Evolutionary conservation across 257 asterid genomes (phyloP).

Genomic region (Nicotiana paniculata): DNA sequence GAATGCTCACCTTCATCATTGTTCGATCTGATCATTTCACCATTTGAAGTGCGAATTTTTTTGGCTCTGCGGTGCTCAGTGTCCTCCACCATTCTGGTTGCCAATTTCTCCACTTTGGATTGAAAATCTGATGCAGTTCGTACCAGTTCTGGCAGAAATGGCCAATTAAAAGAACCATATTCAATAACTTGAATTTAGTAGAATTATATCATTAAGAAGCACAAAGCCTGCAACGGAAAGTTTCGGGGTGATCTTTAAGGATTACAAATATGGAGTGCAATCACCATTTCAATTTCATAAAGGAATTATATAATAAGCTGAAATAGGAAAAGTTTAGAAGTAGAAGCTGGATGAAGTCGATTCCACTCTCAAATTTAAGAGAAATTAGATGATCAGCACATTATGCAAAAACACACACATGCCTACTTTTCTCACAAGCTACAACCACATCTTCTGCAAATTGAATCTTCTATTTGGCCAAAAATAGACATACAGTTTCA

Average conservation of each 20-base stretch:
- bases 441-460: not conserved
- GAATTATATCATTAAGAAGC: not conserved
- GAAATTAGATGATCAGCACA: not conserved
- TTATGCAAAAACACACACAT: not conserved
- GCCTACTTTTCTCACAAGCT: not conserved
- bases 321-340: not conserved
- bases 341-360: not conserved
- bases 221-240: not conserved
- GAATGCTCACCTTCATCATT: conserved; percentile 2
- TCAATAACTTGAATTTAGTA: not conserved
- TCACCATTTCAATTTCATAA: not conserved
- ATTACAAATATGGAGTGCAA: not conserved
- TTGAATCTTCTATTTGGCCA: not conserved
- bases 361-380: not conserved
- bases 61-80: not conserved
- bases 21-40: not conserved
- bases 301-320: not conserved
- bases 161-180: not conserved
- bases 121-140: conserved; percentile 2
- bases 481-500: not conserved
- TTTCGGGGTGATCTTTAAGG: not conserved
- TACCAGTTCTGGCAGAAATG: conserved; percentile 4
- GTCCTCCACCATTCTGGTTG: not conserved
- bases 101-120: not conserved
- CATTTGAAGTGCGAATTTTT: not conserved